Conservation (phyloP, 2,329 filamentous ascomycete species). For the Cercospora sp. region DNA sequence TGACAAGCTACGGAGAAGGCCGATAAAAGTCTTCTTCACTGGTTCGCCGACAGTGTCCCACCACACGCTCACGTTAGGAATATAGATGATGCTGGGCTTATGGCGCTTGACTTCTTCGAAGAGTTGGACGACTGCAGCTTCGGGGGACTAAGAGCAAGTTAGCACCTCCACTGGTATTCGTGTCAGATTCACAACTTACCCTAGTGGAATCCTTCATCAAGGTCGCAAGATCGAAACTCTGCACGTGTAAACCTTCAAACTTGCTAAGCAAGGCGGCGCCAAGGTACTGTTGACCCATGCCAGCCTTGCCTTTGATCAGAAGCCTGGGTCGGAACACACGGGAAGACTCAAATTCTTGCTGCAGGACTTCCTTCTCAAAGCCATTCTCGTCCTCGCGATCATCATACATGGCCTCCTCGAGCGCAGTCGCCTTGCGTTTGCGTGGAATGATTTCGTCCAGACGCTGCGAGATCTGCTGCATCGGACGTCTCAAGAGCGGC, state of each 20-base stretch:
- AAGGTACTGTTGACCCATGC: constrained; percentile 94
- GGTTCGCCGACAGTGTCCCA: constrained; percentile 66
- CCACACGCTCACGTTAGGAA: constrained; percentile 89
- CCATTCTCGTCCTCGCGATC: constrained; percentile 79
- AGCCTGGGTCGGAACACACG: constrained; percentile 86
- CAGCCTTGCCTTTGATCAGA: constrained; percentile 75
- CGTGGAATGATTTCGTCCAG: constrained; percentile 76
- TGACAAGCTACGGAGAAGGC: constrained; percentile 78
- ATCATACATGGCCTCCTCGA: constrained; percentile 93
- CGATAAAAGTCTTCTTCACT: constrained; percentile 76
- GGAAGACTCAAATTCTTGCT: constrained; percentile 74
- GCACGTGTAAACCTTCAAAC: constrained; percentile 90
- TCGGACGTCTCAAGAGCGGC: constrained; percentile 73
- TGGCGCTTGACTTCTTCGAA: constrained; percentile 92
- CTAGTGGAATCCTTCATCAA: constrained; percentile 79
- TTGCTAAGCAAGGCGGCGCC: constrained; percentile 82
- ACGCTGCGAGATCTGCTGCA: constrained; percentile 64
- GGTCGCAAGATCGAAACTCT: constrained; percentile 88
- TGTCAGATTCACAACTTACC: constrained; percentile 47
- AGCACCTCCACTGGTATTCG: constrained; percentile 7
- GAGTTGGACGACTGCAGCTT: constrained; percentile 84
- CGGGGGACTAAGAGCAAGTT: constrained; percentile 56
- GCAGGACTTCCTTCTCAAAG: constrained; percentile 78
- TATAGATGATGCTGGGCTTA: constrained; percentile 93
- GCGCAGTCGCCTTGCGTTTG: constrained; percentile 80